Conservation (phyloP, 192 early-diverging fungal species). For the Coemansia sp. region DNA sequence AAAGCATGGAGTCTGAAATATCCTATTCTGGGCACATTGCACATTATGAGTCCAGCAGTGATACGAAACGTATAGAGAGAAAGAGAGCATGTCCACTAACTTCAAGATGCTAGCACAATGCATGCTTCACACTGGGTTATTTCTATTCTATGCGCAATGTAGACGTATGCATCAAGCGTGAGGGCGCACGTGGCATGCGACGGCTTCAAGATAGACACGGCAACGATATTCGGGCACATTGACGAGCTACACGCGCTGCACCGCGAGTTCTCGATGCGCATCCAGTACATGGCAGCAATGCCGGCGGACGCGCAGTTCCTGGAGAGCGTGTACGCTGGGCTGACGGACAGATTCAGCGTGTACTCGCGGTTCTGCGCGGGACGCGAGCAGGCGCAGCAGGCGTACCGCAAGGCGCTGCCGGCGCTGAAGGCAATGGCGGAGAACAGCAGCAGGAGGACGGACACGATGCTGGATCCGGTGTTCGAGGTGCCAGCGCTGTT, state of each 20-base stretch:
- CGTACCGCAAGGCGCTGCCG: constrained; percentile 23
- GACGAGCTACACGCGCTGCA: constrained; percentile 36
- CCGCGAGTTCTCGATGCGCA: constrained; percentile 41
- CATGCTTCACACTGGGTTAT: no score
- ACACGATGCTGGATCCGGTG: constrained; percentile 18
- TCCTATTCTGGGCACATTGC: no score
- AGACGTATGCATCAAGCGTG: constrained; percentile 25
- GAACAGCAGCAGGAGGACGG: not conserved
- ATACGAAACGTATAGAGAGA: no score
- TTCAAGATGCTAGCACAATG: no score
- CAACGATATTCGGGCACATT: constrained; percentile 26
- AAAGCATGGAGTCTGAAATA: no score
- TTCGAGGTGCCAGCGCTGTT: constrained; percentile 44
- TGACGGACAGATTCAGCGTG: constrained; percentile 27
- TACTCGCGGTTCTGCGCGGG: constrained; percentile 44
- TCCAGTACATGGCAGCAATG: constrained; percentile 50
- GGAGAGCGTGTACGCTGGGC: constrained; percentile 21
- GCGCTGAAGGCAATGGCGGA: constrained; percentile 13
- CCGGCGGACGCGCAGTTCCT: constrained; percentile 27
- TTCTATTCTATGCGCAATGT: not conserved
- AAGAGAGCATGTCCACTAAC: no score
- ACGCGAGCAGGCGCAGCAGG: constrained; percentile 27
- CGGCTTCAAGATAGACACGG: constrained; percentile 18
- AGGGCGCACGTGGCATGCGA: constrained; percentile 19
- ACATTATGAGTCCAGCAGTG: no score